These are phyloP conservation scores for Aspergillus arachidicola DNA, from an alignment of 2,329 filamentous ascomycete genomes.

Conservation along the genomic window DNA sequence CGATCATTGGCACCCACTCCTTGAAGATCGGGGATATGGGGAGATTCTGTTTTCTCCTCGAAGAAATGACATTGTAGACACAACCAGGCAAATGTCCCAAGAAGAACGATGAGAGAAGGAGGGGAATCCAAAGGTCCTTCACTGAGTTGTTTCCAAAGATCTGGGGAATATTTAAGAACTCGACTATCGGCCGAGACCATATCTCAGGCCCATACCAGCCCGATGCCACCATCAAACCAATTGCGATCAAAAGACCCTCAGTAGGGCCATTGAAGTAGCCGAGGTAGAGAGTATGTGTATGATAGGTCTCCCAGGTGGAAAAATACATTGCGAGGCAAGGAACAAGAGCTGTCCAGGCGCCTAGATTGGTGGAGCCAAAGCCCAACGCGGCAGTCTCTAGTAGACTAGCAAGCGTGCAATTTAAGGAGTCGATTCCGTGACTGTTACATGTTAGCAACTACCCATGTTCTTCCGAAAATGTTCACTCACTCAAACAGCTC, in stretches of 20 bases:
- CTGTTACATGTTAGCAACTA: slow-evolving; percentile 40
- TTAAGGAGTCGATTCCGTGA: slow-evolving; percentile 96
- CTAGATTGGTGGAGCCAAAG: slow-evolving; percentile 78
- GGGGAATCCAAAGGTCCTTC: slow-evolving; percentile 82
- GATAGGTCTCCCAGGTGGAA: slow-evolving; percentile 99
- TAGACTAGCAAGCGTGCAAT: slow-evolving; percentile 90
- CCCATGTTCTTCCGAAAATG: slow-evolving; percentile 11
- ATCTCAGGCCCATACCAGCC: slow-evolving; percentile 86
- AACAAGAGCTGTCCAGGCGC: slow-evolving; percentile 87
- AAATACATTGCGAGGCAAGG: slow-evolving; percentile 98
- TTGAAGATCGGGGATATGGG: slow-evolving; percentile 82
- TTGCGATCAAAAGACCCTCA: slow-evolving; percentile 89
- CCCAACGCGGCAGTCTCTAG: slow-evolving; percentile 93
- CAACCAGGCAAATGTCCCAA: slow-evolving; percentile 83
- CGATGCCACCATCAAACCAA: slow-evolving; percentile 79
- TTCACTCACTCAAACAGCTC: slow-evolving; percentile 82
- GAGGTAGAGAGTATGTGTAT: slow-evolving; percentile 95
- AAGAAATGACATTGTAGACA: slow-evolving; percentile 79
- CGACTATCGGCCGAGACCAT: slow-evolving; percentile 75
- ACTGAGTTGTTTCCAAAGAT: slow-evolving; percentile 73
- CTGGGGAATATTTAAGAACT: slow-evolving; percentile 66
- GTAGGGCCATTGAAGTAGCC: slow-evolving; percentile 97
- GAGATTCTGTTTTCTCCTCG: slow-evolving; percentile 70
- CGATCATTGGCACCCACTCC: slow-evolving; percentile 89
- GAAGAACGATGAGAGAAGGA: slow-evolving; percentile 68